Evolutionary conservation across 805 yeast genomes (phyloP), one percentile per base, ranked within the genome.

Genomic region (Ogataea siamensis): DNA sequence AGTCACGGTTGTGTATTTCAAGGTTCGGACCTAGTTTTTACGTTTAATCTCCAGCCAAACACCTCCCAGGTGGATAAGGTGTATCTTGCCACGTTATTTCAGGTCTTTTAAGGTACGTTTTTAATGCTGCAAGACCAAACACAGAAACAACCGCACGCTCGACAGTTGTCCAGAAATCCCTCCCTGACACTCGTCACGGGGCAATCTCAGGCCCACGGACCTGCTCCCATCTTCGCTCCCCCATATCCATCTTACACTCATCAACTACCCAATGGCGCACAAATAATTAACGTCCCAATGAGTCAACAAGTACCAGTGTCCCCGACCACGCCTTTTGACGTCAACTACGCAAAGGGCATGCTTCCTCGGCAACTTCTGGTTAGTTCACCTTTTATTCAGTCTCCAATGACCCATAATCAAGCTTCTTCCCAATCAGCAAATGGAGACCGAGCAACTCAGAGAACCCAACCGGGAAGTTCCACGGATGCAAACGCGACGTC

Each of bases 331-430:
- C 85, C 87, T 2, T 69, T 78, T 49, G 86, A 80, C 52, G 56
- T 73, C 40, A 62, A 72, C 4, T 80, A 78, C 50, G 79, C 83
- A 7, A 72, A 76, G 4, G 72, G 80, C 10, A 68, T 80, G 67
- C 60, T 81, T 13, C 88, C 88, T 1, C 64, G 80, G 12, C 83
- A 79, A 49, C 58, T 81, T 35, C 60, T 81, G 33, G 63, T 76
- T 41, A 70, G 76, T 3, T 78, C 86, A 3, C 87, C 87, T 0
- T 80, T 71, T 50, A 62, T 75, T 7, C 74, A 70, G 38, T 59
- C 69, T 27, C 68, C 70, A 4, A 45, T 38, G 48, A 43, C 31
- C 12, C 15, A 16, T 7, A 28, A 45, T 5, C 44, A 48, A 6
- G 23, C 45, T 1, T 29, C 42, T 11, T 37, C 43, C 7, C 29